Percentiles rank a stretch among this genome's conserved stretches.
Evolutionary conservation across 2,329 filamentous ascomycete species (phyloP).

Genomic region (Trichoderma sp.): DNA sequence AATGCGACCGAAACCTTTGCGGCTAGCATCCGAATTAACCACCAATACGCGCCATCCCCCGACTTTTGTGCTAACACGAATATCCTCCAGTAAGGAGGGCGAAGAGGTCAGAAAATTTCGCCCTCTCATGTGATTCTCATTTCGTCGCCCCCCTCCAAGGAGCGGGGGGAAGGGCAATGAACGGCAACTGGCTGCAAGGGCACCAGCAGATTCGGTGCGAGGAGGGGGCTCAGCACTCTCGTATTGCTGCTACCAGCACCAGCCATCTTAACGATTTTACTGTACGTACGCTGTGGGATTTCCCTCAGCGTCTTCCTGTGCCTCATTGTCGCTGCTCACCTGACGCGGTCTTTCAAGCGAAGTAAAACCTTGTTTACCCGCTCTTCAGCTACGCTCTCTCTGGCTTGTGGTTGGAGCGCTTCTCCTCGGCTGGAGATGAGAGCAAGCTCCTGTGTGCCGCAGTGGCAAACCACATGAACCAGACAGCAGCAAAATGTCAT

Average conservation of each 20-base stretch:
- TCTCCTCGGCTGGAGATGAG: not conserved
- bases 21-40: not conserved
- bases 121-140: constrained; percentile 16
- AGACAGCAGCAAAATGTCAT: not conserved
- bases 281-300: not conserved
- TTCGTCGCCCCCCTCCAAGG: not conserved
- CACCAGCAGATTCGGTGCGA: not conserved
- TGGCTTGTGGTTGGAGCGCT: not conserved
- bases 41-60: not conserved
- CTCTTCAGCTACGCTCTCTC: not conserved
- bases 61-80: not conserved
- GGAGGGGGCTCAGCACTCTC: not conserved
- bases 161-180: not conserved
- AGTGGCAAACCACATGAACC: constrained; percentile 5
- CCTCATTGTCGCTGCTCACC: not conserved
- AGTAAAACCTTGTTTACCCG: not conserved
- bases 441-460: not conserved
- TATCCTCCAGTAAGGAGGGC: constrained; percentile 13
- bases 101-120: not conserved
- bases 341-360: not conserved
- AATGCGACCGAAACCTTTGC: not conserved
- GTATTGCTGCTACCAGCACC: not conserved
- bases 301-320: not conserved
- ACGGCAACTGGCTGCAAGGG: not conserved
- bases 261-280: not conserved